These are phyloP conservation scores for Dendrocalamus sinicus DNA, from an alignment of 176 grass and related monocot species.

Conservation along the genomic window DNA sequence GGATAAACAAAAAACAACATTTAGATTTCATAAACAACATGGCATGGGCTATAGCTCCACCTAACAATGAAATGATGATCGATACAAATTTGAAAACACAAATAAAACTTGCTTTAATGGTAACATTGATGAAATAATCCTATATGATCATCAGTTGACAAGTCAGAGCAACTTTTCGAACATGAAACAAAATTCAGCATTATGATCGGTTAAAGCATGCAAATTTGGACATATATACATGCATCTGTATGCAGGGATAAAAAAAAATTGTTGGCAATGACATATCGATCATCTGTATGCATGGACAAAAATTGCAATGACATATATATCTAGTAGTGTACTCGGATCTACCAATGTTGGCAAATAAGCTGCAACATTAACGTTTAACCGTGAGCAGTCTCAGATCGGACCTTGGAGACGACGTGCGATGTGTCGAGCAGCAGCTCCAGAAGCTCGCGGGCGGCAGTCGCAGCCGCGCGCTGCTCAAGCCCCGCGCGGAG, in stretches of 20 bases:
- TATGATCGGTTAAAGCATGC: neutral
- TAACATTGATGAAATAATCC: neutral
- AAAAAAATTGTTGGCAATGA: neutral
- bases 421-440: slow-evolving; percentile 97
- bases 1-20: slow-evolving; percentile 12
- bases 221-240: neutral
- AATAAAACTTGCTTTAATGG: neutral
- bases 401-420: slow-evolving; percentile 78
- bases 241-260: neutral
- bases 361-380: slow-evolving; percentile 25
- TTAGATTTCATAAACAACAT: slow-evolving; percentile 8
- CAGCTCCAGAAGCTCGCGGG: slow-evolving; percentile 85
- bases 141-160: neutral
- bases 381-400: neutral
- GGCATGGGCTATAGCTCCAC: neutral
- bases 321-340: neutral
- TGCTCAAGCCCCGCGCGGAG: slow-evolving; percentile 73
- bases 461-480: slow-evolving; percentile 57
- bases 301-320: neutral
- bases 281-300: neutral
- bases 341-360: neutral
- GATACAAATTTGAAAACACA: neutral
- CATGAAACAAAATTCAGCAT: neutral
- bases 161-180: neutral
- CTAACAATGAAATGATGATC: neutral